Evolutionary conservation across 768 basidiomycete genomes (phyloP).

Genomic region (Cyathus striatus): DNA sequence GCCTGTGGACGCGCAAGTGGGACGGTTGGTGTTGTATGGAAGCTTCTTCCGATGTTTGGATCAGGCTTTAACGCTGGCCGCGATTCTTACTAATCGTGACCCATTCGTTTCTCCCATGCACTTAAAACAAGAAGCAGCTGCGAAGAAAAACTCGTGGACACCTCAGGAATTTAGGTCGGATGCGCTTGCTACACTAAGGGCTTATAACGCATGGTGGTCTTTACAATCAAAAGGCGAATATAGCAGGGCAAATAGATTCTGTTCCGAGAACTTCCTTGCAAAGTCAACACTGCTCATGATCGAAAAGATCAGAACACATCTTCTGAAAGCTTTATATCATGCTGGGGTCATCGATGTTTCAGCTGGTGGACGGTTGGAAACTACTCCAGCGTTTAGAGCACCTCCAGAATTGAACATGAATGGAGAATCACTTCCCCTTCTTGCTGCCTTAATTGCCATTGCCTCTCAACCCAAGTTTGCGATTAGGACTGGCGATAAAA

Average conservation of each 20-base stretch:
- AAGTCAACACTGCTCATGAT: slow-evolving; percentile 82
- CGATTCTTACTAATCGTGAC: slow-evolving; percentile 84
- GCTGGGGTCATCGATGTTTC: slow-evolving; percentile 82
- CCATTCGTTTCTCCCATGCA: slow-evolving; percentile 85
- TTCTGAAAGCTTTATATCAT: slow-evolving; percentile 71
- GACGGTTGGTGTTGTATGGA: slow-evolving; percentile 84
- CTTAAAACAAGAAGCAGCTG: slow-evolving; percentile 64
- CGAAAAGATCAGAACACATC: slow-evolving; percentile 72
- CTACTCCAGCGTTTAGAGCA: slow-evolving; percentile 23
- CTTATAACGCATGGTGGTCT: slow-evolving; percentile 79
- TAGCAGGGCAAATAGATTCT: slow-evolving; percentile 66
- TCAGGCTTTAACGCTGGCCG: slow-evolving; percentile 84
- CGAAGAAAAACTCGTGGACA: slow-evolving; percentile 74
- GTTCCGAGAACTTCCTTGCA: slow-evolving; percentile 80
- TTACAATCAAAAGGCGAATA: slow-evolving; percentile 66
- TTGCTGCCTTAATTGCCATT: slow-evolving; percentile 80
- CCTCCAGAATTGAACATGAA: slow-evolving; percentile 70
- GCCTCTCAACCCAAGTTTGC: slow-evolving; percentile 91
- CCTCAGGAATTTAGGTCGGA: slow-evolving; percentile 82
- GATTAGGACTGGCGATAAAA: slow-evolving; percentile 62
- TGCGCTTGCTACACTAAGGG: slow-evolving; percentile 69
- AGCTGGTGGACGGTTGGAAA: slow-evolving; percentile 50
- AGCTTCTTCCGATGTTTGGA: slow-evolving; percentile 92
- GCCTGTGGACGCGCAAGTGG: slow-evolving; percentile 87
- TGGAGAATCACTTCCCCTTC: slow-evolving; percentile 66